phyloP scores from a whole-genome alignment of 2,329 filamentous ascomycete species.

The Trichoderma arundinaceum region DNA sequence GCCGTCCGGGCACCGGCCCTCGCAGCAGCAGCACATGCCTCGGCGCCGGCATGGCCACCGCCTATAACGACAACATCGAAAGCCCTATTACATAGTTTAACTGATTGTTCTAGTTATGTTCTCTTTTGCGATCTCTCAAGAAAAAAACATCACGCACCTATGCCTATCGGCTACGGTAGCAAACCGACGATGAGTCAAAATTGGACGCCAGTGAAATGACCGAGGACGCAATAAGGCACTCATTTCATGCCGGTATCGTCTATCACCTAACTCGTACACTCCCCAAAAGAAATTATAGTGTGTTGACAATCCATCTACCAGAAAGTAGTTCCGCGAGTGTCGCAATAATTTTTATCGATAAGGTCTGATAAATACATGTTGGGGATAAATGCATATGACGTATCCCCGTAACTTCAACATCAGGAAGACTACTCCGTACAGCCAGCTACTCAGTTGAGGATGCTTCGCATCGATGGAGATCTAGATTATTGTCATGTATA shows the following conservation, averaged over 20 bases:
- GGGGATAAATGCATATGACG: conserved; percentile 24
- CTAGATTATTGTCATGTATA: not conserved
- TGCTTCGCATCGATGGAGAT: not conserved
- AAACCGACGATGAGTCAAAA: conserved; percentile 37
- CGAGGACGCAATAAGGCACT: conserved; percentile 38
- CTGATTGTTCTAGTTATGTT: not conserved
- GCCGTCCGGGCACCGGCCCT: conserved; percentile 87
- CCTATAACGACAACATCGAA: conserved; percentile 96
- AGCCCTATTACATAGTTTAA: conserved; percentile 51
- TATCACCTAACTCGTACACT: not conserved
- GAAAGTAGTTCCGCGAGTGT: not conserved
- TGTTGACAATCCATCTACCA: not conserved
- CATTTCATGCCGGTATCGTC: conserved; percentile 40
- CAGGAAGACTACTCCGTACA: not conserved
- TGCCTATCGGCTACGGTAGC: conserved; percentile 43
- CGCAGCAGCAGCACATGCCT: conserved; percentile 90
- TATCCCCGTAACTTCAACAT: not conserved
- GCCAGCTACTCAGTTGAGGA: too few relatives aligned
- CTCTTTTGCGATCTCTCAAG: not conserved
- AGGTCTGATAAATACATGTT: conserved; percentile 1
- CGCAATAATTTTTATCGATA: conserved; percentile 27
- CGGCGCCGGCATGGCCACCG: conserved; percentile 92
- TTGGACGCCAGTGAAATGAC: conserved; percentile 34
- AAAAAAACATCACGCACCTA: conserved; percentile 37
- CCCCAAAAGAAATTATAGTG: conserved; percentile 8